Evolutionary conservation across 2,329 filamentous ascomycete species (phyloP).

Genomic region (Podosphaera aphanis): DNA sequence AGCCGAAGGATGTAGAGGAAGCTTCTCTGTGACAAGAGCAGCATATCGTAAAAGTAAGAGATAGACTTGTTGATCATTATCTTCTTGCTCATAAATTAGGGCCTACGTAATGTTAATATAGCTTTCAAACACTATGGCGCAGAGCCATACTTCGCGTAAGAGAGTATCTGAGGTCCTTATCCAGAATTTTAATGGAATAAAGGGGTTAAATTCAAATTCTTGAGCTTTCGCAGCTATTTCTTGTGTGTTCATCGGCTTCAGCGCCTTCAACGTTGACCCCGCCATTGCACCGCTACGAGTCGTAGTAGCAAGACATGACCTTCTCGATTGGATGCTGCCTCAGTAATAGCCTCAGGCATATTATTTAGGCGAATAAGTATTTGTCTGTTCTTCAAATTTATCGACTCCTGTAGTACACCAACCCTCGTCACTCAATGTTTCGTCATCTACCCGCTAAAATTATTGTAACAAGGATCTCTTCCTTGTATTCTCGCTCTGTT

Average conservation of each 20-base stretch:
- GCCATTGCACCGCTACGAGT: conserved; percentile 9
- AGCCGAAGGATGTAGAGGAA: conserved; percentile 55
- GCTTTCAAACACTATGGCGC: neutral
- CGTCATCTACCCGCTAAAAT: too few species aligned
- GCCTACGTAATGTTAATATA: conserved; percentile 30
- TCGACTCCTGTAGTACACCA: too few species aligned
- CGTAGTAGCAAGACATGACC: too few species aligned
- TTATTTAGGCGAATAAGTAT: too few species aligned
- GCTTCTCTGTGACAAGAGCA: conserved; percentile 52
- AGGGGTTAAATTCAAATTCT: conserved; percentile 58
- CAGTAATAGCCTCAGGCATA: too few species aligned
- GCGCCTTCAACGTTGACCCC: conserved; percentile 9
- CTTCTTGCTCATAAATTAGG: conserved; percentile 61
- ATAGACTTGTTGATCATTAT: conserved; percentile 72
- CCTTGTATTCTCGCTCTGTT: too few species aligned
- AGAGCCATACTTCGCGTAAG: conserved; percentile 45
- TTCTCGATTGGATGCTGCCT: too few species aligned
- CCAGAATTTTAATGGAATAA: conserved; percentile 61
- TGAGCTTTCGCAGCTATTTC: conserved; percentile 56
- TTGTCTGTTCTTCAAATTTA: too few species aligned
- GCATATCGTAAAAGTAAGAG: conserved; percentile 79
- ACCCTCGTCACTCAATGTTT: too few species aligned
- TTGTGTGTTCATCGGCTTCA: conserved; percentile 43
- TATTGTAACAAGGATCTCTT: too few species aligned
- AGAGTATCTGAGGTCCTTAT: conserved; percentile 57